Evolutionary conservation across 2,329 filamentous ascomycete genomes (phyloP).

Genomic region (Akanthomyces uredinophilus): DNA sequence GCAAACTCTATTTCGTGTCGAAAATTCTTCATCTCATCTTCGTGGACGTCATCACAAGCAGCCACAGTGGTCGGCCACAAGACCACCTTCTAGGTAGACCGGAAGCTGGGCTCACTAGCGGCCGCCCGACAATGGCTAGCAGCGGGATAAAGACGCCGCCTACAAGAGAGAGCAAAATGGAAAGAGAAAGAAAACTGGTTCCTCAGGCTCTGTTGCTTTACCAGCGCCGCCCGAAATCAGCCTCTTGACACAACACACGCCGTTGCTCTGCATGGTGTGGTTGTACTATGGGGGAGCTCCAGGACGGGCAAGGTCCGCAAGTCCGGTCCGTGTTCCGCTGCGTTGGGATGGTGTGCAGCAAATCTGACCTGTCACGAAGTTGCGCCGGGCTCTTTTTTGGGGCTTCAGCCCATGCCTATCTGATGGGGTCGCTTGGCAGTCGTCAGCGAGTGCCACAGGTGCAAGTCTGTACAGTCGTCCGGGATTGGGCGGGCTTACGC

Average conservation of each 20-base stretch:
- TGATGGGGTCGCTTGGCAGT: not conserved
- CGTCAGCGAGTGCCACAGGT: too few species aligned
- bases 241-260: not conserved
- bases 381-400: not conserved
- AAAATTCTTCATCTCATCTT: too few species aligned
- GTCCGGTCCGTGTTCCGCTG: slow-evolving; percentile 14
- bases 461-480: not conserved
- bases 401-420: not conserved
- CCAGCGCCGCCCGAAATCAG: slow-evolving; percentile 3
- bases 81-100: too few species aligned
- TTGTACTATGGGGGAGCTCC: not conserved
- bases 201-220: not conserved
- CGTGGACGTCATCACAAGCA: too few species aligned
- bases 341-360: not conserved
- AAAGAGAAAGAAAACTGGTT: not conserved
- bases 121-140: not conserved
- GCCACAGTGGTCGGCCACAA: too few species aligned
- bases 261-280: not conserved
- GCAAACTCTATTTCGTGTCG: too few species aligned
- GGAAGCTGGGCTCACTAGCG: too few species aligned
- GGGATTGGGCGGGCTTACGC: not conserved
- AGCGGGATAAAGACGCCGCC: not conserved
- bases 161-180: not conserved
- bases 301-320: slow-evolving; percentile 12
- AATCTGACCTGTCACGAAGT: slow-evolving; percentile 8